A percentile compares a stretch with the other conserved stretches of the same genome.
These are phyloP conservation scores for Fusarium liriodendri DNA, from an alignment of 2,329 filamentous ascomycete genomes.

Conservation along the genomic window DNA sequence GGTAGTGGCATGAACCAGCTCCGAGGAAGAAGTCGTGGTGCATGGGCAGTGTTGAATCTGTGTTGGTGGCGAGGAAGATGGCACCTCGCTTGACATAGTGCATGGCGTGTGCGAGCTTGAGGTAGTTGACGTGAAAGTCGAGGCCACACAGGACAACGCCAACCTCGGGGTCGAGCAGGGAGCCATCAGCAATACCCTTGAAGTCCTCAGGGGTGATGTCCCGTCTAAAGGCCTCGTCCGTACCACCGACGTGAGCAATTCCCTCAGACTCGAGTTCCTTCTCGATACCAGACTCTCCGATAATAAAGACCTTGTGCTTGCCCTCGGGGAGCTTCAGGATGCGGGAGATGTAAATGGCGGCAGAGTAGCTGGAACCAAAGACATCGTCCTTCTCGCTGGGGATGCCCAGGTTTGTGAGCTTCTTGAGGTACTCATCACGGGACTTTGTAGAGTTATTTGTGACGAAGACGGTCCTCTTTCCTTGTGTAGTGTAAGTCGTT, in stretches of 20 bases:
- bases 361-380: slow-evolving; percentile 94
- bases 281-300: slow-evolving; percentile 93
- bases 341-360: slow-evolving; percentile 93
- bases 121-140: slow-evolving; percentile 95
- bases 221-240: slow-evolving; percentile 80
- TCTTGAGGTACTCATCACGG: slow-evolving; percentile 90
- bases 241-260: slow-evolving; percentile 85
- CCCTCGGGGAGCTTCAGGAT: slow-evolving; percentile 83
- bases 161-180: slow-evolving; percentile 85
- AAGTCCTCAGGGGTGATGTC: slow-evolving; percentile 88
- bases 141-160: slow-evolving; percentile 90
- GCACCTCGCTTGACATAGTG: slow-evolving; percentile 89
- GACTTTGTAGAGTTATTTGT: slow-evolving; percentile 99
- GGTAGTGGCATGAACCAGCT: slow-evolving; percentile 84
- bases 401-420: slow-evolving; percentile 85
- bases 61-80: slow-evolving; percentile 91
- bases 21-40: slow-evolving; percentile 89
- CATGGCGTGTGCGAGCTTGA: slow-evolving; percentile 86
- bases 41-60: slow-evolving; percentile 88
- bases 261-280: slow-evolving; percentile 85
- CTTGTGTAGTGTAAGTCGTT: slow-evolving; percentile 55
- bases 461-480: slow-evolving; percentile 94
- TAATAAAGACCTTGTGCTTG: slow-evolving; percentile 93
- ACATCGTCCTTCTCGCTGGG: slow-evolving; percentile 87
- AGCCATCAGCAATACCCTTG: slow-evolving; percentile 78